Evolutionary conservation across 352 stramenopile genomes (phyloP).

Genomic region (Phytophthora sojae): DNA sequence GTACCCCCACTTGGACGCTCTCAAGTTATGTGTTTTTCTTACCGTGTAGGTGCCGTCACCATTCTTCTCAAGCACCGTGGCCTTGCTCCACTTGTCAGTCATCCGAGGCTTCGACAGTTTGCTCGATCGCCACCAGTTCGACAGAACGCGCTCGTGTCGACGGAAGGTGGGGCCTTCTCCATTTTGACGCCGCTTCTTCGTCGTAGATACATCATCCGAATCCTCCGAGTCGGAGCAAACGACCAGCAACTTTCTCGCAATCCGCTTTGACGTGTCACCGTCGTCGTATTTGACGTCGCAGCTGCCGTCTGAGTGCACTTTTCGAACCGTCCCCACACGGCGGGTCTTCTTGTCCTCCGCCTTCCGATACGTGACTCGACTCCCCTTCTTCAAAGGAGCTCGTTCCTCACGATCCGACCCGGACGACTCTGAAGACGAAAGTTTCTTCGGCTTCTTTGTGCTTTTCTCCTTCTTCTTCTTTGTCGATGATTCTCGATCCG

Average conservation of each 20-base stretch:
- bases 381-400: conserved; percentile 34
- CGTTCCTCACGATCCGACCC: conserved; percentile 20
- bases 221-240: conserved; percentile 44
- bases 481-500: conserved; percentile 17
- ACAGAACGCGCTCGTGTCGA: conserved; percentile 42
- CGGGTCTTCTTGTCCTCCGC: conserved; percentile 37
- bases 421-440: conserved; percentile 30
- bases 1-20: background rate
- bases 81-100: conserved; percentile 38
- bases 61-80: conserved; percentile 44
- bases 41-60: conserved; percentile 54
- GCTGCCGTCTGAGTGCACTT: conserved; percentile 58
- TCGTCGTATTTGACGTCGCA: conserved; percentile 73
- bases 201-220: conserved; percentile 26
- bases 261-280: conserved; percentile 49
- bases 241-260: conserved; percentile 36
- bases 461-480: conserved; percentile 15
- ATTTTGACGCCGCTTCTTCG: conserved; percentile 9
- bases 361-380: conserved; percentile 50
- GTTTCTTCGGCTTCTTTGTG: conserved; percentile 18
- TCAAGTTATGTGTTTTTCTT: background rate
- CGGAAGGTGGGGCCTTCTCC: conserved; percentile 22
- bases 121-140: conserved; percentile 48
- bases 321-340: conserved; percentile 42
- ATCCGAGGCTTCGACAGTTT: conserved; percentile 47